Evolutionary conservation across 208 protist species (phyloP).

Genomic region (Balamuthia mandrillaris): DNA sequence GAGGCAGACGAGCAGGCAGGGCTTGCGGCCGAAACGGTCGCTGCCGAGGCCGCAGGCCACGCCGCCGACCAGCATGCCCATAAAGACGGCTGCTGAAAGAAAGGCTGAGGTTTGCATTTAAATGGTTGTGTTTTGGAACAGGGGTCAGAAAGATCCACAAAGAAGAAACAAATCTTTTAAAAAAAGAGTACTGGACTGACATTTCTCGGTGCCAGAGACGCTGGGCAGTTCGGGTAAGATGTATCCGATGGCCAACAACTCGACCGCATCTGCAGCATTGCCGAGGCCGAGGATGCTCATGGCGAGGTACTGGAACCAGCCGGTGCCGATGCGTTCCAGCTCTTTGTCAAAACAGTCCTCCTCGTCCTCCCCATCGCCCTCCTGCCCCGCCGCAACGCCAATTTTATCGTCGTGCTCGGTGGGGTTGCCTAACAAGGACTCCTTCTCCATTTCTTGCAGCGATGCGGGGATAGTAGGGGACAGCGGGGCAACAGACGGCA

Average conservation of each 20-base stretch:
- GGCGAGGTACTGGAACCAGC: slow-evolving; percentile 1
- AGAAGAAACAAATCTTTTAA: too few species aligned
- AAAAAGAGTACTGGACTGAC: too few species aligned
- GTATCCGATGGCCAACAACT: slow-evolving; percentile 47
- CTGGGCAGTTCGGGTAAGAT: slow-evolving; percentile 38
- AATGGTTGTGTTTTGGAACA: too few species aligned
- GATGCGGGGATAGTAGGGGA: too few species aligned
- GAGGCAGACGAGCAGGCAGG: slow-evolving; percentile 3
- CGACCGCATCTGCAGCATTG: slow-evolving; percentile 37
- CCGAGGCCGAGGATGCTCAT: slow-evolving; percentile 20
- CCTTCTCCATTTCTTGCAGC: not conserved
- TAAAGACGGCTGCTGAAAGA: slow-evolving; percentile 43
- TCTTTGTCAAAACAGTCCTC: slow-evolving; percentile 5
- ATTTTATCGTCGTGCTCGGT: slow-evolving; percentile 10
- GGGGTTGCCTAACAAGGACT: slow-evolving; percentile 4
- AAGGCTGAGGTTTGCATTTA: too few species aligned
- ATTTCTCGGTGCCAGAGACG: not conserved
- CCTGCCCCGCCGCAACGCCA: not conserved
- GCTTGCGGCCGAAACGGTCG: slow-evolving; percentile 37
- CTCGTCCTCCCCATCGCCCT: not conserved
- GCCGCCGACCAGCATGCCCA: slow-evolving; percentile 41
- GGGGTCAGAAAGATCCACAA: too few species aligned
- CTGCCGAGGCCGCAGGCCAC: not conserved
- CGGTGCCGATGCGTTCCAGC: slow-evolving; percentile 1
- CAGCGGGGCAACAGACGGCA: too few species aligned